Percentiles rank a stretch among this genome's conserved stretches.
These are phyloP conservation scores for Colletotrichum navitas DNA, from an alignment of 2,329 filamentous ascomycete species.

Conservation along the genomic window DNA sequence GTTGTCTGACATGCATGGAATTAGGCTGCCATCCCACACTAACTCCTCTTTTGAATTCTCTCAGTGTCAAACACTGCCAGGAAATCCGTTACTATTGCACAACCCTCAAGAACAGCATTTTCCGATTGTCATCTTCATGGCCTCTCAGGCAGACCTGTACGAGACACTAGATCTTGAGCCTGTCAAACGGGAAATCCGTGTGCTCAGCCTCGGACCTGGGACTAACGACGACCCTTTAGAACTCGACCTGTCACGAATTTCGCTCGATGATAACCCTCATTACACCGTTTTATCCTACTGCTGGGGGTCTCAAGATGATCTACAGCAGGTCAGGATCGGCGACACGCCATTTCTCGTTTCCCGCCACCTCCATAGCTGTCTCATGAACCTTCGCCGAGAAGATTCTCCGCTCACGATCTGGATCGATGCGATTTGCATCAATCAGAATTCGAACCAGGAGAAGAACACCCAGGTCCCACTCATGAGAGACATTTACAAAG, in stretches of 20 bases:
- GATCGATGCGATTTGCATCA: constrained; percentile 1
- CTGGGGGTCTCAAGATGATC: background rate
- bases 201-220: background rate
- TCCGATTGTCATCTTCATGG: background rate
- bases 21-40: background rate
- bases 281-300: background rate
- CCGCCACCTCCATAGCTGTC: background rate
- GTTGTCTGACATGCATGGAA: background rate
- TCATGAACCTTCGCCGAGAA: background rate
- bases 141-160: background rate
- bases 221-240: background rate
- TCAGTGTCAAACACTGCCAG: background rate
- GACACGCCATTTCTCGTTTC: background rate
- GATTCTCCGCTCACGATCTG: background rate
- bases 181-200: background rate
- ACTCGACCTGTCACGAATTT: background rate
- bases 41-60: background rate
- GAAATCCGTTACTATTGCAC: background rate
- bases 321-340: background rate
- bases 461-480: background rate
- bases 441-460: background rate
- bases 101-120: background rate
- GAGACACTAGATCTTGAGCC: background rate
- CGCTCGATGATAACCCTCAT: background rate
- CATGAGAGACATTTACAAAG: constrained; percentile 4